These are phyloP conservation scores for Backusella luteola DNA, from an alignment of 192 early-diverging fungal species.

Conservation along the genomic window DNA sequence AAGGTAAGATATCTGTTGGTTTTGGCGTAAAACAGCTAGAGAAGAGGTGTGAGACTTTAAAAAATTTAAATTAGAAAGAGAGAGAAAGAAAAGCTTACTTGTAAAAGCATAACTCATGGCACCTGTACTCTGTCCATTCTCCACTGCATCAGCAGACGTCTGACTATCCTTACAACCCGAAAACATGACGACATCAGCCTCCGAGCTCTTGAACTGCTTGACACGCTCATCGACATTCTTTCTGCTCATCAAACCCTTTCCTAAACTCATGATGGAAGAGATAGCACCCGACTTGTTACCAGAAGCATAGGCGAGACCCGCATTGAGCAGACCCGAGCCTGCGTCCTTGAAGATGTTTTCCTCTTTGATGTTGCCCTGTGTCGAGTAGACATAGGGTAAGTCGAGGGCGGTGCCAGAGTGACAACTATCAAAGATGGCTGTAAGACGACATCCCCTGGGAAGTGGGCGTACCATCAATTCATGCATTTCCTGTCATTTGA, in stretches of 20 bases:
- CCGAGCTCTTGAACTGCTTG: constrained; percentile 42
- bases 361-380: constrained; percentile 56
- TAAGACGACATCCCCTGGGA: constrained; percentile 64
- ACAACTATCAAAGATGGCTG: constrained; percentile 85
- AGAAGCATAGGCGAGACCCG: constrained; percentile 47
- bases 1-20: constrained; percentile 64
- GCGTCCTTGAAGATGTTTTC: constrained; percentile 44
- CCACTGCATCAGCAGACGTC: constrained; percentile 74
- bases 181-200: constrained; percentile 78
- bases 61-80: neutral
- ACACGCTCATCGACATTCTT: constrained; percentile 26
- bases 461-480: constrained; percentile 71
- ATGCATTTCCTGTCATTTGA: constrained; percentile 50
- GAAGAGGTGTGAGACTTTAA: neutral
- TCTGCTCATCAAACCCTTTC: constrained; percentile 45
- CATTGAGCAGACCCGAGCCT: constrained; percentile 41
- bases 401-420: constrained; percentile 82
- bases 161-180: constrained; percentile 82
- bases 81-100: constrained; percentile 32
- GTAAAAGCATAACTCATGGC: constrained; percentile 78
- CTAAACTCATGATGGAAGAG: constrained; percentile 41
- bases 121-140: constrained; percentile 59
- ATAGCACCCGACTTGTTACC: constrained; percentile 45
- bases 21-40: constrained; percentile 46
- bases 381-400: constrained; percentile 77